phyloP scores from a whole-genome alignment of 176 grass and related monocot species.

The Bolboschoenus planiculmis region DNA sequence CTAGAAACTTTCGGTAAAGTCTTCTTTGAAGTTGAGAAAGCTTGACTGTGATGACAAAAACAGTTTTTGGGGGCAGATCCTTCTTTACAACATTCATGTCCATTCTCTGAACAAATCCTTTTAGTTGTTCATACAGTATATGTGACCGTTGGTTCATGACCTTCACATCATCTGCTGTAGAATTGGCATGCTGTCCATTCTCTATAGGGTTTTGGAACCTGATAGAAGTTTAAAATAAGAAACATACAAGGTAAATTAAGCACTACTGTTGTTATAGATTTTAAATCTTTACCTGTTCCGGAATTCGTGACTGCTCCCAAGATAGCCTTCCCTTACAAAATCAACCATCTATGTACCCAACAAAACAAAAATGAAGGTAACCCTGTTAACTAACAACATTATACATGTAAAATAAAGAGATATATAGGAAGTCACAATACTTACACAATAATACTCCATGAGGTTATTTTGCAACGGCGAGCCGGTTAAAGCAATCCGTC shows the following conservation, averaged over 20 bases:
- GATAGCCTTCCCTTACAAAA: conserved; percentile 98
- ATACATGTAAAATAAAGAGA: conserved; percentile 8
- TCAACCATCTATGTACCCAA: conserved; percentile 87
- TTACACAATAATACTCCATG: conserved; percentile 99
- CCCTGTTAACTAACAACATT: conserved; percentile 17
- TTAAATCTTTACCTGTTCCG: conserved; percentile 58
- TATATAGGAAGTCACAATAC: conserved; percentile 20
- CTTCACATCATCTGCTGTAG: conserved; percentile 87
- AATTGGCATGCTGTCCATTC: conserved; percentile 97
- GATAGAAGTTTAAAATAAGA: conserved; percentile 12
- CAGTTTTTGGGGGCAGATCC: conserved; percentile 91
- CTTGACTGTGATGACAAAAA: conserved; percentile 96
- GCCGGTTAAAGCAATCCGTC: conserved; percentile 96
- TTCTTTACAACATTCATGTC: conserved; percentile 97
- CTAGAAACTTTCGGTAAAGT: conserved; percentile 89
- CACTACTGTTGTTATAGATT: not conserved
- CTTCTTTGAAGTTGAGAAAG: conserved; percentile 86
- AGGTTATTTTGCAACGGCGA: conserved; percentile 97
- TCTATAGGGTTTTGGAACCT: conserved; percentile 99
- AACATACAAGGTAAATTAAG: not conserved
- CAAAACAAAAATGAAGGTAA: conserved; percentile 31
- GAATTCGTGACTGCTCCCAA: conserved; percentile 95
- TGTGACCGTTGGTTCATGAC: conserved; percentile 97
- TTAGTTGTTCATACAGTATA: conserved; percentile 89
- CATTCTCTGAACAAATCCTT: conserved; percentile 98